phyloP scores from a whole-genome alignment of 169 alveolate species.

The Cryptosporidium sp. region DNA sequence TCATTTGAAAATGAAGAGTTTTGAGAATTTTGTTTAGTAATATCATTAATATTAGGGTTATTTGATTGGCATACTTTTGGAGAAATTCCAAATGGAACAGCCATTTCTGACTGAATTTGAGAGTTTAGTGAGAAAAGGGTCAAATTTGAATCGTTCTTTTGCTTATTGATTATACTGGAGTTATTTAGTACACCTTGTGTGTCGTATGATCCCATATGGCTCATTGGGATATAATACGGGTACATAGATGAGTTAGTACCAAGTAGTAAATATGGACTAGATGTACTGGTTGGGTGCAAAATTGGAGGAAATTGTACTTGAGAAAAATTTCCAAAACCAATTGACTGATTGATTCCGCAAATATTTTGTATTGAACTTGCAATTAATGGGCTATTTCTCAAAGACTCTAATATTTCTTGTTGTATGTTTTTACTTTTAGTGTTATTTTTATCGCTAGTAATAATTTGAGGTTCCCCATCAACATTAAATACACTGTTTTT shows the following conservation, averaged over 20 bases:
- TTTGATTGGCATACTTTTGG: neutral
- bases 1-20: constrained; percentile 2
- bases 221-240: constrained; percentile 47
- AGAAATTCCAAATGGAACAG: constrained; percentile 7
- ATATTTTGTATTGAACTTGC: constrained; percentile 3
- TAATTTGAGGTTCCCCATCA: neutral
- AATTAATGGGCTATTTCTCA: constrained; percentile 13
- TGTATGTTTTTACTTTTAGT: neutral
- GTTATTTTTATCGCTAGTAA: neutral
- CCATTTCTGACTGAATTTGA: constrained; percentile 15
- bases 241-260: constrained; percentile 49
- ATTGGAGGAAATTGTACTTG: constrained; percentile 38
- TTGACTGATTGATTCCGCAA: constrained; percentile 24
- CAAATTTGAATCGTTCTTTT: constrained; percentile 45
- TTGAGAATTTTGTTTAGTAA: neutral
- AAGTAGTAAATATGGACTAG: constrained; percentile 7
- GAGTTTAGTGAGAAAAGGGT: constrained; percentile 8
- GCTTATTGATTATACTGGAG: constrained; percentile 8
- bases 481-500: neutral
- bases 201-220: constrained; percentile 22
- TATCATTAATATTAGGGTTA: neutral
- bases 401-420: constrained; percentile 23
- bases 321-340: constrained; percentile 11
- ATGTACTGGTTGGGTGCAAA: neutral
- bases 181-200: constrained; percentile 4